These are phyloP conservation scores for Saccharomycopsis amapae DNA, from an alignment of 805 yeast genomes.

Conservation along the genomic window DNA sequence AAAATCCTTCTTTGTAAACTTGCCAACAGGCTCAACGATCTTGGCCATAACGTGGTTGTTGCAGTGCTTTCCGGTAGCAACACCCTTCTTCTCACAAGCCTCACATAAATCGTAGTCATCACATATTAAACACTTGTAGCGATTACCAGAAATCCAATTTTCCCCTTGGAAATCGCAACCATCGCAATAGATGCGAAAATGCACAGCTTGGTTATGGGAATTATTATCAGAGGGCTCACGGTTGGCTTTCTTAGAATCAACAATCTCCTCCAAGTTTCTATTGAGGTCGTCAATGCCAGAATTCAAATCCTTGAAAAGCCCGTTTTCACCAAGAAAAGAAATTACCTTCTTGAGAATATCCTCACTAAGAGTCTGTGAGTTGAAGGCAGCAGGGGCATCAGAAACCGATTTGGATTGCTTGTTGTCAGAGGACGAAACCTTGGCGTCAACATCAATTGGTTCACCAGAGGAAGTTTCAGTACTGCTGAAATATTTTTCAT, in stretches of 20 bases:
- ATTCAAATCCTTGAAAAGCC: background rate
- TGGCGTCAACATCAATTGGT: too few relatives aligned
- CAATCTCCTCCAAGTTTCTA: background rate
- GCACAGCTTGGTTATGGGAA: background rate
- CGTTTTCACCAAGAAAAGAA: background rate
- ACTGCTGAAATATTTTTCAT: too few relatives aligned
- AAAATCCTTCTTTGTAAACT: background rate
- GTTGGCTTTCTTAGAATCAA: background rate
- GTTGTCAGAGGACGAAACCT: too few relatives aligned
- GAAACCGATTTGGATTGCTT: too few relatives aligned
- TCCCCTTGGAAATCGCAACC: background rate
- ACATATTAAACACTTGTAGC: constrained; percentile 44
- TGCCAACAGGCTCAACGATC: background rate
- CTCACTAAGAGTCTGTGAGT: background rate
- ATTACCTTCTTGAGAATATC: background rate
- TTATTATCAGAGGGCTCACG: background rate
- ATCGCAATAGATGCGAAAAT: constrained; percentile 22
- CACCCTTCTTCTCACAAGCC: constrained; percentile 26
- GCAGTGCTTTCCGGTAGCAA: constrained; percentile 9
- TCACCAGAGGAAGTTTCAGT: too few relatives aligned
- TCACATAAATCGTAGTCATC: constrained; percentile 44
- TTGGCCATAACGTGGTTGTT: constrained; percentile 13
- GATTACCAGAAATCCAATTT: constrained; percentile 31
- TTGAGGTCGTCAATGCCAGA: background rate
- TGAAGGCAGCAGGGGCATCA: too few relatives aligned